Conservation (phyloP, 371 early-diverging fungal species). For the Phascolomyces articulosus region DNA sequence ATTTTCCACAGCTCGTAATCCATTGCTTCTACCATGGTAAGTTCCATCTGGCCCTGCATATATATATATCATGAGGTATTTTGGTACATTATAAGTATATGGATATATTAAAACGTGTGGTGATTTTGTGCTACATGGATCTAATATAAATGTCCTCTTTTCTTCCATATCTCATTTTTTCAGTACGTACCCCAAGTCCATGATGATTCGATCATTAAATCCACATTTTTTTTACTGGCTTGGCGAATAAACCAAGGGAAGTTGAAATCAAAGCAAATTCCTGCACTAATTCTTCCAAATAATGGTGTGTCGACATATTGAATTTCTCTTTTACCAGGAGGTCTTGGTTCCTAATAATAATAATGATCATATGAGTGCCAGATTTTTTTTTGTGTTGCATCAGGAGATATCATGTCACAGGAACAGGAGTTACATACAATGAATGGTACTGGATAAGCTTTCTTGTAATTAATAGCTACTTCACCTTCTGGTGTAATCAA, state of each 20-base stretch:
- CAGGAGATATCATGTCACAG: neutral
- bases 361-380: neutral
- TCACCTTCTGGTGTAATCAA: constrained; percentile 51
- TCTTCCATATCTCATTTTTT: no score
- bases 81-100: neutral
- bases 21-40: constrained; percentile 49
- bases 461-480: constrained; percentile 51
- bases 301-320: constrained; percentile 49
- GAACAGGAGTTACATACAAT: constrained; percentile 21
- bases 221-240: constrained; percentile 48
- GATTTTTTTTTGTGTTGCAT: neutral
- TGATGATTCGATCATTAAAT: constrained; percentile 58
- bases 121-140: no score
- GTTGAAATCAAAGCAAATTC: constrained; percentile 60
- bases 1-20: constrained; percentile 56
- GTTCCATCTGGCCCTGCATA: constrained; percentile 55
- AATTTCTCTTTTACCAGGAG: constrained; percentile 42
- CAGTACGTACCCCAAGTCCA: constrained; percentile 69
- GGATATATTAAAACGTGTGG: neutral
- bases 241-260: constrained; percentile 55
- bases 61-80: constrained; percentile 41
- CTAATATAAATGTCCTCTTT: neutral
- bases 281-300: constrained; percentile 55
- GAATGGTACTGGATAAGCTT: constrained; percentile 56
- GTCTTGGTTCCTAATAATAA: constrained; percentile 31